Evolutionary conservation across 2,329 filamentous ascomycete genomes (phyloP).

Genomic region (Herpotrichia juniperi): DNA sequence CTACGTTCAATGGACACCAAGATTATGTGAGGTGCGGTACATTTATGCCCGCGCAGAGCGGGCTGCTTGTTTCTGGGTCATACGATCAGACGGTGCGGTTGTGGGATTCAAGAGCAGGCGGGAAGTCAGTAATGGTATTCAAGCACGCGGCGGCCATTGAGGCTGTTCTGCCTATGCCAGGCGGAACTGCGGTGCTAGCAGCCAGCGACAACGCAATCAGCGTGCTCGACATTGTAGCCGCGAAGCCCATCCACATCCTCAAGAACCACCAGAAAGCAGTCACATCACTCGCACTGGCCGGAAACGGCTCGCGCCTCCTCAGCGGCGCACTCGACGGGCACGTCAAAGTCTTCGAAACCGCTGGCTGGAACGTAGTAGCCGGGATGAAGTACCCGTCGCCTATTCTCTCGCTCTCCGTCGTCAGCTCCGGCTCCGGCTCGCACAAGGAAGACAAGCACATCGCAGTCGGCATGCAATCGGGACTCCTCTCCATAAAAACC

Average conservation of each 20-base stretch:
- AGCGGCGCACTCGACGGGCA: slow-evolving; percentile 93
- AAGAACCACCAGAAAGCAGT: slow-evolving; percentile 98
- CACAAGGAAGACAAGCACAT: slow-evolving; percentile 86
- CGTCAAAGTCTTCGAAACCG: slow-evolving; percentile 95
- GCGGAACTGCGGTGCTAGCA: slow-evolving; percentile 84
- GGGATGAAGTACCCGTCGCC: slow-evolving; percentile 93
- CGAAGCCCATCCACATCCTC: slow-evolving; percentile 83
- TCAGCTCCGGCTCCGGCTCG: slow-evolving; percentile 63
- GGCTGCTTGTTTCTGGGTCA: slow-evolving; percentile 82
- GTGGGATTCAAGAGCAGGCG: slow-evolving; percentile 83
- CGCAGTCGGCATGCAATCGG: slow-evolving; percentile 92
- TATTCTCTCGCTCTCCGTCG: slow-evolving; percentile 81
- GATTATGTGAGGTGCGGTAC: slow-evolving; percentile 90
- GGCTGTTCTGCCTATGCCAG: slow-evolving; percentile 82
- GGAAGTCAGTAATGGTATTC: slow-evolving; percentile 80
- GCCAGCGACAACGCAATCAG: slow-evolving; percentile 86
- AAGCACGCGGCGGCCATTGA: slow-evolving; percentile 92
- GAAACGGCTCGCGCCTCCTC: slow-evolving; percentile 79
- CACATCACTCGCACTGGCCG: slow-evolving; percentile 82
- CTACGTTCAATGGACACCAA: slow-evolving; percentile 82
- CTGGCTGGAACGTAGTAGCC: slow-evolving; percentile 93
- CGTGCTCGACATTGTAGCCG: slow-evolving; percentile 90
- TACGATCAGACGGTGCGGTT: slow-evolving; percentile 93
- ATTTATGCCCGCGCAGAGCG: slow-evolving; percentile 78
- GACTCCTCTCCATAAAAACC: slow-evolving; percentile 87